These are phyloP conservation scores for Solanum hybrid DNA, from an alignment of 305 asterid genomes.

Conservation along the genomic window DNA sequence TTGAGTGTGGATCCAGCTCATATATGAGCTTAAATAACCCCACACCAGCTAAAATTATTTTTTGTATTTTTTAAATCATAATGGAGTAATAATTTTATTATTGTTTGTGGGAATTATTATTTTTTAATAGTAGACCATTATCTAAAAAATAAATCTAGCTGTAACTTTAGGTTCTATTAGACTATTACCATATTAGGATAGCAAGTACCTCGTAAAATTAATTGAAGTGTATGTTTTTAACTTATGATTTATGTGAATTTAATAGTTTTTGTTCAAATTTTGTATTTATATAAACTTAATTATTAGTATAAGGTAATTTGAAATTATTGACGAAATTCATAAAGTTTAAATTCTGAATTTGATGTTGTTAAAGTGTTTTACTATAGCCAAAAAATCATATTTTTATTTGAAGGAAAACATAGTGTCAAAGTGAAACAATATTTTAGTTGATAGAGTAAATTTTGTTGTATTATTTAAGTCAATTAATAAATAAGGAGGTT, in stretches of 20 bases:
- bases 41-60: conserved; percentile 46
- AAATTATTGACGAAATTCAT: neutral
- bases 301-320: neutral
- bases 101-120: neutral
- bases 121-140: neutral
- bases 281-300: neutral
- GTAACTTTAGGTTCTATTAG: neutral
- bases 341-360: neutral
- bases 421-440: neutral
- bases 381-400: neutral
- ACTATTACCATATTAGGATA: neutral
- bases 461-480: neutral
- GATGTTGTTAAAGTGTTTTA: neutral
- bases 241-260: neutral
- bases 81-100: neutral
- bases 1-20: conserved; percentile 49
- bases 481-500: neutral
- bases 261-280: neutral
- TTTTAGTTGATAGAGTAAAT: neutral
- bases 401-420: neutral
- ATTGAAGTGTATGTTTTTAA: rapidly evolving
- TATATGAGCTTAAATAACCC: conserved; percentile 58
- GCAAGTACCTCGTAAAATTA: neutral
- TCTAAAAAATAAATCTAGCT: neutral
- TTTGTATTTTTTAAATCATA: neutral